Base-by-base conservation (phyloP, 345 rosid species). In the Leavenworthia alabamica region DNA sequence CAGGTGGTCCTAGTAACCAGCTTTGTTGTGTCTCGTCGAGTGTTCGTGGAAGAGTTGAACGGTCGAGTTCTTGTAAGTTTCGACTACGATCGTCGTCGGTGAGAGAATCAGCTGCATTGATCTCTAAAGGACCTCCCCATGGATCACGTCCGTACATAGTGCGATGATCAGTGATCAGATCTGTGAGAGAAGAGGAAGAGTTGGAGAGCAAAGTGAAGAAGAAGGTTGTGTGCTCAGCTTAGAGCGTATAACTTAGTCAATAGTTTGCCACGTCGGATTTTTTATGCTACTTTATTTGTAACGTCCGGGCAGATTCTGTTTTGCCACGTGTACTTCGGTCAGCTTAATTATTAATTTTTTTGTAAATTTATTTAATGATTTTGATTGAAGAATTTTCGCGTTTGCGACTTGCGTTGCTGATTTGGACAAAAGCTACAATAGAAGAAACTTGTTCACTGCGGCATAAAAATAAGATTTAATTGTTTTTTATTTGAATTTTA, bases 21-120 rank as follows among this genome's bases (percentile, higher is more conserved):
- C 98, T 92, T 76, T 85, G 95, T 71, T 92, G 98, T 4, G 95
- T 92, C 76, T 89, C 95, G 40, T 89, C 98, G 9, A 92, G 74
- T 0, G 95, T 83, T 1, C 93, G 77, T 5, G 69, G 75, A 12
- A 79, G 81, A 2, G 93, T 81, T 4, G 93, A 89, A 62, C 82
- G 72, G 68, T 92, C 96, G 2, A 81, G 71, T 41, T 89, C 98
- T 40, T 83, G 83, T 2, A 90, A 80, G 62, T 88, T 90, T 51
- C 96, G 71, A 60, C 95, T 88, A 61, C 90, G 65, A 49, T 83
- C 96, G 20, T 86, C 95, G 74, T 88, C 95, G n/a, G 96, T 86
- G 53, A 90, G 82, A 0, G 96, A 88, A 64, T 92, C 98, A 6
- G 89, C 79, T 11, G 88, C 65, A 79, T 88, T 85, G 39, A 89